These are phyloP conservation scores for Lolium perenne DNA, from an alignment of 176 grass and related monocot species.

Conservation along the genomic window DNA sequence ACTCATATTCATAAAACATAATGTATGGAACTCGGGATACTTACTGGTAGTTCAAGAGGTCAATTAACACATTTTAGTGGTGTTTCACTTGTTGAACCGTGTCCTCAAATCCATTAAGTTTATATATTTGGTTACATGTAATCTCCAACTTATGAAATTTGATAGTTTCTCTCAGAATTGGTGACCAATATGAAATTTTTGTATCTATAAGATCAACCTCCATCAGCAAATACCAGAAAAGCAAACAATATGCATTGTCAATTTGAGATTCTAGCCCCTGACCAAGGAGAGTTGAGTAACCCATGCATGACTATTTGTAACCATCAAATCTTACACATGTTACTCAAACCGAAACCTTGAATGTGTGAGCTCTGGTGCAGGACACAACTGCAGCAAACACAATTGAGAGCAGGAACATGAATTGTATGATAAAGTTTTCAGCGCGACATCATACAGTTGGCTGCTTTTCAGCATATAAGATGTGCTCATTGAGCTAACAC, in stretches of 20 bases:
- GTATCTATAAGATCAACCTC: not conserved
- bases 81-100: not conserved
- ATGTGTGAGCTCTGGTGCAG: not conserved
- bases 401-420: not conserved
- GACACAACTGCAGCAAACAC: not conserved
- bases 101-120: constrained; percentile 4
- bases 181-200: not conserved
- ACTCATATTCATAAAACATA: not conserved
- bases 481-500: not conserved
- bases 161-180: not conserved
- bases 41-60: not conserved
- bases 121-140: constrained; percentile 3
- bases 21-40: not conserved
- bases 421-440: not conserved
- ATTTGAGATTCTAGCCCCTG: constrained; percentile 2
- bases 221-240: not conserved
- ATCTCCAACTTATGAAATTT: constrained; percentile 16
- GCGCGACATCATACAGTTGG: not conserved
- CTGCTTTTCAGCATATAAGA: not conserved
- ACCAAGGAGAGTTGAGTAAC: not conserved
- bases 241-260: not conserved
- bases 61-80: not conserved
- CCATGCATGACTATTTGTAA: not conserved
- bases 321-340: not conserved
- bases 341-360: not conserved